phyloP scores from a whole-genome alignment of 352 stramenopile species.

The Globisporangium cystogenes region DNA sequence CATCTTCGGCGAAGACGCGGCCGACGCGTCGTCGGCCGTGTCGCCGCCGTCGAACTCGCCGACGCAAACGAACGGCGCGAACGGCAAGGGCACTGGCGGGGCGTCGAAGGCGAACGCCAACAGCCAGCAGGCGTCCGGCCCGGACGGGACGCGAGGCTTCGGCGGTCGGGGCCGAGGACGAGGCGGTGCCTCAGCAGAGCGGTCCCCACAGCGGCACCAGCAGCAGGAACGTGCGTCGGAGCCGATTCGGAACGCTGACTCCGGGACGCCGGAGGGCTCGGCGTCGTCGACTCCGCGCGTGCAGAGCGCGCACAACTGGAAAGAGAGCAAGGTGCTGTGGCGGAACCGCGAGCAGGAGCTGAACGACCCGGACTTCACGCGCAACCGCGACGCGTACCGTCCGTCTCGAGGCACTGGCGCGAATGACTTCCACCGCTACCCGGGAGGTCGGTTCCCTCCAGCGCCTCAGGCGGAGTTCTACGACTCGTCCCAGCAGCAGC shows the following conservation, averaged over 20 bases:
- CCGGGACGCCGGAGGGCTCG: background rate
- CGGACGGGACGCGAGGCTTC: slow-evolving; percentile 51
- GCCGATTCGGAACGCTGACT: background rate
- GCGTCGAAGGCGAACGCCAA: slow-evolving; percentile 12
- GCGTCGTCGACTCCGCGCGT: background rate
- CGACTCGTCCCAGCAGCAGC: slow-evolving; percentile 4
- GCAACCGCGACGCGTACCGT: slow-evolving; percentile 67
- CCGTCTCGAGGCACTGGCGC: slow-evolving; percentile 14
- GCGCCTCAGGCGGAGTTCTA: slow-evolving; percentile 14
- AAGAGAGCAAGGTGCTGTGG: slow-evolving; percentile 91
- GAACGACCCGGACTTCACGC: slow-evolving; percentile 91
- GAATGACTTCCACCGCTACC: slow-evolving; percentile 23
- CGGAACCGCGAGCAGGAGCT: slow-evolving; percentile 92
- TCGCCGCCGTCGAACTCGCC: slow-evolving; percentile 4
- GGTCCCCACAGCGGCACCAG: slow-evolving; percentile 1
- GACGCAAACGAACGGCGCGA: slow-evolving; percentile 6
- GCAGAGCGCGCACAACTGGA: slow-evolving; percentile 59
- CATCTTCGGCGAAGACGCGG: slow-evolving; percentile 87
- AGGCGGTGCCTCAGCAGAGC: background rate
- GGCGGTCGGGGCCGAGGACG: slow-evolving; percentile 7
- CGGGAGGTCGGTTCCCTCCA: slow-evolving; percentile 3
- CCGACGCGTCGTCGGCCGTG: slow-evolving; percentile 10
- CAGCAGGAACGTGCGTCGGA: background rate
- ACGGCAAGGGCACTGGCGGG: background rate
- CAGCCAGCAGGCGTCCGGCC: slow-evolving; percentile 43